Conservation (phyloP, 441 rosid species). For the Macaranga tanarius region DNA sequence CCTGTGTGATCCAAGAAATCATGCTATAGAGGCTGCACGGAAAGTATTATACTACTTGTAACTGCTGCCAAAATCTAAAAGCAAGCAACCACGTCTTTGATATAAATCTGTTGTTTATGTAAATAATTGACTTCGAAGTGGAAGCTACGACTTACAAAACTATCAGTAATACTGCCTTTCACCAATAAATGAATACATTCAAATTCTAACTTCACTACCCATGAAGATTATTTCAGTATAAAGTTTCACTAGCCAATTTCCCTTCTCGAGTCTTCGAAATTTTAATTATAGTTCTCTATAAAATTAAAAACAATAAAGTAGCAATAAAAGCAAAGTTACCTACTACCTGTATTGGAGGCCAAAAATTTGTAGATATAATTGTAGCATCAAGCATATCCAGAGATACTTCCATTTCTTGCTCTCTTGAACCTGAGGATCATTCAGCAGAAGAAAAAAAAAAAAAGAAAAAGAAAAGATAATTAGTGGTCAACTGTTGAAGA, state of each 20-base stretch:
- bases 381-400: constrained; percentile 73
- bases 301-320: neutral
- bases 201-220: neutral
- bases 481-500: constrained; percentile 15
- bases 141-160: neutral
- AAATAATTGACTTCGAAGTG: neutral
- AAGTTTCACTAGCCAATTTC: neutral
- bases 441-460: constrained; percentile 17
- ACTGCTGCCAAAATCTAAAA: constrained; percentile 5
- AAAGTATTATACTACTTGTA: neutral
- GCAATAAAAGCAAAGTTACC: constrained; percentile 8
- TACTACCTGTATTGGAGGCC: constrained; percentile 95
- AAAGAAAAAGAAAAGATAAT: constrained; percentile 13
- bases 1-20: neutral
- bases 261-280: neutral
- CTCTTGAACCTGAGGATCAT: constrained; percentile 42
- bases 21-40: neutral
- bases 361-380: constrained; percentile 87
- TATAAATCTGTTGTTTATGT: neutral
- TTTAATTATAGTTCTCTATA: neutral
- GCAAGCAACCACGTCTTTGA: neutral
- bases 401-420: constrained; percentile 46
- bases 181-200: neutral
- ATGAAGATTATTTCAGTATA: neutral
- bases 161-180: neutral